Evolutionary conservation across 1,139 yeast species (phyloP).

Genomic region (Debaryomyces sp.): DNA sequence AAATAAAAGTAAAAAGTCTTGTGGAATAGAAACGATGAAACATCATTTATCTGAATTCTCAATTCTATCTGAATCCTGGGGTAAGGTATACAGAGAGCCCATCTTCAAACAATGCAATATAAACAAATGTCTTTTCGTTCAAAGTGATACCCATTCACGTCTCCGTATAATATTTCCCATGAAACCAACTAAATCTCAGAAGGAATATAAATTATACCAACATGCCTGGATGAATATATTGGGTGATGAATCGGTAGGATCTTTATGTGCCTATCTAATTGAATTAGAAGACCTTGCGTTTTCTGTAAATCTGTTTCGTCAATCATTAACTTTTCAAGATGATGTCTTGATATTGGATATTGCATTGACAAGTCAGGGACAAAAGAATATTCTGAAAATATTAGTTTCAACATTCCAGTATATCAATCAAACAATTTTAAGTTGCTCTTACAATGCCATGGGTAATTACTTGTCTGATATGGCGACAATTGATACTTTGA

Average conservation of each 20-base stretch:
- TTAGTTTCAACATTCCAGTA: conserved; percentile 29
- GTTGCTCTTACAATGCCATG: conserved; percentile 8
- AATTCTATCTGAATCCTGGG: conserved; percentile 6
- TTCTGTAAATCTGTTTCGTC: conserved; percentile 40
- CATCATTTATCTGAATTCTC: background rate
- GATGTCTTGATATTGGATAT: conserved; percentile 48
- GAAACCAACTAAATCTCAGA: conserved; percentile 11
- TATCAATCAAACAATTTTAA: conserved; percentile 18
- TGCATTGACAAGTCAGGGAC: conserved; percentile 46
- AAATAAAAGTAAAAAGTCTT: background rate
- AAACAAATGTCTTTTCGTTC: conserved; percentile 13
- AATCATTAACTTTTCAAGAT: conserved; percentile 35
- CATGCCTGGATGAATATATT: conserved; percentile 57
- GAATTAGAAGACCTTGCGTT: conserved; percentile 28
- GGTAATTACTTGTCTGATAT: conserved; percentile 41
- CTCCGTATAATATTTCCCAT: conserved; percentile 46
- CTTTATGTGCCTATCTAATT: conserved; percentile 39
- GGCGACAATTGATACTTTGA: conserved; percentile 45
- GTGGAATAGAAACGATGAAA: background rate
- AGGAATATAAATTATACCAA: conserved; percentile 26
- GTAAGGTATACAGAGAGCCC: conserved; percentile 1
- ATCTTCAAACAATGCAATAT: conserved; percentile 2
- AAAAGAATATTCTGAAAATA: conserved; percentile 26
- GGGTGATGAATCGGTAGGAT: conserved; percentile 60
- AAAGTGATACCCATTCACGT: conserved; percentile 11